Base-by-base conservation (phyloP, 345 rosid species). In the Eucalyptus globulus region DNA sequence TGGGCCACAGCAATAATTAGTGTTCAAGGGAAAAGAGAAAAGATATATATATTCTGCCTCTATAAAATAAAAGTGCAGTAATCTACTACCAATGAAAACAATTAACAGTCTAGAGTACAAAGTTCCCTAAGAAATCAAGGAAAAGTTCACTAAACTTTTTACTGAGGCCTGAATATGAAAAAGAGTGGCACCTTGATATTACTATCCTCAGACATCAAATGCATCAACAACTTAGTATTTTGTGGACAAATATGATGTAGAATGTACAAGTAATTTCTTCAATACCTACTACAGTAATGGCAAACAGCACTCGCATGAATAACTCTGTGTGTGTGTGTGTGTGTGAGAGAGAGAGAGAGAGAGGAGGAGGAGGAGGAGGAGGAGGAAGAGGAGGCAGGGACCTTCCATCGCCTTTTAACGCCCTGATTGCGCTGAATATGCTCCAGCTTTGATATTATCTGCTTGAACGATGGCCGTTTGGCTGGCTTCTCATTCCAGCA, bases 321-420 rank as follows among this genome's bases (percentile, higher is more conserved):
- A 80, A 16, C 26, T 49, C 6, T 15, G 21, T 54, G 44, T 22
- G 44, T 8, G 49, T 9, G 50, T 49, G 11, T 29, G 51, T 22
- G 31, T 44, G 45, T 26, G 51, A 44, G 58, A 65, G 86, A 29
- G 60, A 49, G 22, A 14, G 27, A 76, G 8, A 65, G 45, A 83
- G 26, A 53, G 49, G 50, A 9, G 8, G 53, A 85, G 10, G 80
- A 29, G 90, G 56, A 86, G 65, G 87, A 87, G 69, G 9, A 17
- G 22, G 56, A 88, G 88, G 88, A 47, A 86, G 81, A 76, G 49
- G 37, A 51, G 47, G 27, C 34, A 51, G 51, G 65, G 15, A 95
- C 99, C 99, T 96, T 97, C 98, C 99, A 97, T 49, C 89, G 95
- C 89, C 95, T 94, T 89, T 95, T 98, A 86, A 94, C 98, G 88